A percentile compares a stretch with the other conserved stretches of the same genome.
These are phyloP conservation scores for Colletotrichum tamarilloi DNA, from an alignment of 2,329 filamentous ascomycete species.

Conservation along the genomic window DNA sequence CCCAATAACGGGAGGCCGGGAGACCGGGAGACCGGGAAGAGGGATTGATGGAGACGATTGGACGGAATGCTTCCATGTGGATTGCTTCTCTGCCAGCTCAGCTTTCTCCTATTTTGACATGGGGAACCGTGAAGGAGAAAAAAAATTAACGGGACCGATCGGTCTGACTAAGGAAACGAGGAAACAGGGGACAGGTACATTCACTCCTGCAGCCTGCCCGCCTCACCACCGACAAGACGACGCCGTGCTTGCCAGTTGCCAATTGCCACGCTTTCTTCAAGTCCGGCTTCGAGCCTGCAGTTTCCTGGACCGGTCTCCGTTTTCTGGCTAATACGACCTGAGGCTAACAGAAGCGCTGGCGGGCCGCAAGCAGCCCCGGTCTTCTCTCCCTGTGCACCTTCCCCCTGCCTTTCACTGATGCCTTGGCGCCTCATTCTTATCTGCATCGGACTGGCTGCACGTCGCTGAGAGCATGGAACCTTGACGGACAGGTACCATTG, in stretches of 20 bases:
- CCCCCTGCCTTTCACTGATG: slow-evolving; percentile 4
- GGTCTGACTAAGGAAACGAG: slow-evolving; percentile 21
- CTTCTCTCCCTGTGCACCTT: slow-evolving; percentile 8
- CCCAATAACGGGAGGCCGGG: slow-evolving; percentile 32
- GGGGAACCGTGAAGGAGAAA: slow-evolving; percentile 20
- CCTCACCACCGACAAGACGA: not conserved
- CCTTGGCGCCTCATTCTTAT: not conserved
- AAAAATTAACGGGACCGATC: slow-evolving; percentile 1
- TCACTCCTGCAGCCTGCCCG: not conserved
- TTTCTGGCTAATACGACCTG: slow-evolving; percentile 6
- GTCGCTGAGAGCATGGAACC: not conserved
- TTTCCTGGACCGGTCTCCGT: slow-evolving; percentile 14
- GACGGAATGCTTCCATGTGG: slow-evolving; percentile 15
- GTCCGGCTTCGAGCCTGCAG: not conserved
- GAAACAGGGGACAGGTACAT: not conserved
- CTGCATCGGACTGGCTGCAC: not conserved
- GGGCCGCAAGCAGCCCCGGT: slow-evolving; percentile 28
- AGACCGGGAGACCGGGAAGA: slow-evolving; percentile 34
- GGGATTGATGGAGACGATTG: slow-evolving; percentile 16
- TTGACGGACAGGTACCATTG: no score
- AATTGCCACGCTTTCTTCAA: slow-evolving; percentile 67
- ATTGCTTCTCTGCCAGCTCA: slow-evolving; percentile 23
- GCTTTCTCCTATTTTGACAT: slow-evolving; percentile 28
- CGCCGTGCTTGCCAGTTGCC: not conserved
- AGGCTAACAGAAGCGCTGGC: slow-evolving; percentile 24